A percentile compares a stretch with the other conserved stretches of the same genome.
Evolutionary conservation across 352 stramenopile genomes (phyloP).

Genomic region (Globisporangium carolinianum): DNA sequence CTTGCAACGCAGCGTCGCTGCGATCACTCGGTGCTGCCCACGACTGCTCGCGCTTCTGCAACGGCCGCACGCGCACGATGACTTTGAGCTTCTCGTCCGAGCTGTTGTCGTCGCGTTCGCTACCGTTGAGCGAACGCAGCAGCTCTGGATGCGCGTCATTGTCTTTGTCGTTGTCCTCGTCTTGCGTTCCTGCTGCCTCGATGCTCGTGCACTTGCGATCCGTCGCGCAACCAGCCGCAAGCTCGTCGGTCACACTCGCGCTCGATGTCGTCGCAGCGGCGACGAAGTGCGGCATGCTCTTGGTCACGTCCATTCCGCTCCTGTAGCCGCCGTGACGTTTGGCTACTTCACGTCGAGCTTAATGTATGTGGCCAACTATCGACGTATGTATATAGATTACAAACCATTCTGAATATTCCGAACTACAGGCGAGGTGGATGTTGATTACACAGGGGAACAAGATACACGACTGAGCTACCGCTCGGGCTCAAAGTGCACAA

Average conservation of each 20-base stretch:
- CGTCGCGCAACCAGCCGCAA: too few species aligned
- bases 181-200: too few species aligned
- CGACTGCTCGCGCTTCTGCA: constrained; percentile 40
- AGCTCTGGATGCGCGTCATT: not conserved
- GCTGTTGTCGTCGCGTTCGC: not conserved
- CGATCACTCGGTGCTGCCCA: constrained; percentile 17
- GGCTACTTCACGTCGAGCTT: too few species aligned
- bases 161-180: not conserved
- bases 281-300: too few species aligned
- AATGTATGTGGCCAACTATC: not conserved
- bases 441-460: not conserved
- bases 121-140: not conserved
- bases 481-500: constrained; percentile 34
- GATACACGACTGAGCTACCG: not conserved
- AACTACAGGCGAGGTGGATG: not conserved
- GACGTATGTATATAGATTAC: too few species aligned
- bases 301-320: too few species aligned
- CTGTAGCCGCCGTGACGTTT: too few species aligned
- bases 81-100: constrained; percentile 48
- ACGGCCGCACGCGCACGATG: constrained; percentile 44
- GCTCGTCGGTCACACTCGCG: too few species aligned
- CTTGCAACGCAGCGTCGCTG: not conserved
- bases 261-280: too few species aligned
- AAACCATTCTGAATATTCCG: not conserved
- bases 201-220: too few species aligned